A percentile compares a stretch with the other conserved stretches of the same genome.
Evolutionary conservation across 2,329 filamentous ascomycete genomes (phyloP).

Genomic region (Talaromyces sp.): DNA sequence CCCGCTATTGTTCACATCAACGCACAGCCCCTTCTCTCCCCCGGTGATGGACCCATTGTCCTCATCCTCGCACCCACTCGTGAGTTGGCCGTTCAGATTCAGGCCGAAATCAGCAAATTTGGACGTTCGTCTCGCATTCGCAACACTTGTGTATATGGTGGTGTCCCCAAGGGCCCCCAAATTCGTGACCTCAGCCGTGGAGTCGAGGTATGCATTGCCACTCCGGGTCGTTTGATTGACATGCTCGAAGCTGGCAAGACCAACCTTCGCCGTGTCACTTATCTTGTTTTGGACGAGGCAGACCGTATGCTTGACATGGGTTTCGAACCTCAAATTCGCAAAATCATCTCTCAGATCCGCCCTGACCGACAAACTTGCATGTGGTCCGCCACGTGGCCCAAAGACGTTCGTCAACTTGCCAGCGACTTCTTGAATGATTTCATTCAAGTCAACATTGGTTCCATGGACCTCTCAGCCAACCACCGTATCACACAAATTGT

Average conservation of each 20-base stretch:
- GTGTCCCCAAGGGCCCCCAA: constrained; percentile 95
- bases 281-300: constrained; percentile 96
- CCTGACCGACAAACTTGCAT: constrained; percentile 98
- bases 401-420: constrained; percentile 91
- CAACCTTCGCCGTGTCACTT: constrained; percentile 95
- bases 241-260: constrained; percentile 98
- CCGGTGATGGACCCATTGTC: constrained; percentile 93
- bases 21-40: constrained; percentile 90
- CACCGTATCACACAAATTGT: constrained; percentile 97
- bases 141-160: constrained; percentile 98
- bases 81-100: constrained; percentile 97
- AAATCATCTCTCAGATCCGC: constrained; percentile 95
- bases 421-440: constrained; percentile 89
- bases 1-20: constrained; percentile 99
- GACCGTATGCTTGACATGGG: constrained; percentile 99
- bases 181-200: constrained; percentile 91
- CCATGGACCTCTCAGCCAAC: constrained; percentile 92
- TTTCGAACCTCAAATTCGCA: constrained; percentile 99
- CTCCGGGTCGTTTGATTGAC: constrained; percentile 93
- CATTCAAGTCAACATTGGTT: constrained; percentile 98
- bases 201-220: constrained; percentile 98
- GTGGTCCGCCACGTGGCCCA: constrained; percentile 99
- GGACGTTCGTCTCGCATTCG: constrained; percentile 96
- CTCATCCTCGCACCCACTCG: constrained; percentile 92
- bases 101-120: constrained; percentile 97